Base-by-base conservation (phyloP, 1,284 basidiomycete genomes). In the Pholiota adiposa region DNA sequence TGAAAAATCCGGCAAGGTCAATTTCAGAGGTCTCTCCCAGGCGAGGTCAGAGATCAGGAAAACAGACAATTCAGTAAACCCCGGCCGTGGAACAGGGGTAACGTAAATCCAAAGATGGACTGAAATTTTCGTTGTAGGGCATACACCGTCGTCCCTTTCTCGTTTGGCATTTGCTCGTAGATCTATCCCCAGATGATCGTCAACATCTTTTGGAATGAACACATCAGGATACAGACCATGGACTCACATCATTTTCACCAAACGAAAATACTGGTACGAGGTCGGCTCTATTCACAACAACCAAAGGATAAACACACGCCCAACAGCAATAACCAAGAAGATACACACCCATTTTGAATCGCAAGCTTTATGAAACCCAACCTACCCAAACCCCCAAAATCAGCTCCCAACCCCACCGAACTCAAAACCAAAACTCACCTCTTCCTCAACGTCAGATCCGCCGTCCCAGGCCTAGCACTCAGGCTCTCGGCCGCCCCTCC, bases 361-460 rank as follows among this genome's bases (percentile, higher is more conserved):
- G 97, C 97, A 60, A 99, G 77, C 76, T 98, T 98, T 75, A 99
- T 96, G 71, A 99, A 99, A 0, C 96, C 96, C 61, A 93, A 72
- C 66, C 89, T 91, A 63, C 66, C 89, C 91, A 63, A 18, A 56
- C 19, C 18, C 48, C 56, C 59, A 34, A 59, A 43, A 43, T 56
- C 11, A 53, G 19, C 1, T 40, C 59, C 27, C 11, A 51, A 25
- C 27, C 7, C 16, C 14, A 54, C 29, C 29, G 11, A 31, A 4
- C 29, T 31, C n/a, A 54, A 12, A 1, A 58, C 65, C 68, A 55
- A 34, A 12, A 73, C 78, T 27, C 71, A 89, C 84, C 93, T 81
- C 74, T 86, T 88, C 72, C 88, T 83, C 63, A 99, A 75, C 1
- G 96, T 98, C 73, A 99, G 75, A 77, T 98, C 95, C 41, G 93